Evolutionary conservation across 2,329 filamentous ascomycete genomes (phyloP), one percentile per base, ranked within the genome.

Genomic region (Diaporthe vaccinii): DNA sequence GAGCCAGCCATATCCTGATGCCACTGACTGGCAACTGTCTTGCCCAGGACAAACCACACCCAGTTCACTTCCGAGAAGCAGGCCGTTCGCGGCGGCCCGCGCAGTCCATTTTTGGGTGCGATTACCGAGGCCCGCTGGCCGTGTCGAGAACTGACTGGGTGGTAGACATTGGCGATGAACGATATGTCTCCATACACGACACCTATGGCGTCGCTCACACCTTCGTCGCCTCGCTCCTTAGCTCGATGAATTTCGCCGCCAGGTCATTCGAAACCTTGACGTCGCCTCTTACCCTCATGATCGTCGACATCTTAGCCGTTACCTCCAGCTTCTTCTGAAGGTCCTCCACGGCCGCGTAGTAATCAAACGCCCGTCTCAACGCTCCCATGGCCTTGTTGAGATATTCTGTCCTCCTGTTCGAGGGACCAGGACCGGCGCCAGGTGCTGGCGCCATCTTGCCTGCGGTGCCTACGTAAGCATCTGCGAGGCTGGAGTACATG

Each of bases 381-480:
- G 91, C 90, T 51, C 88, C 87, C 72, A 91, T 81, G 0, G 91
- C 92, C 72, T 87, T 86, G 10, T 87, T 89, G 79, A 94, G 82
- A 78, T 89, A 87, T 80, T 92, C 90, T 51, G 87, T 87, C 72
- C 88, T 85, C 78, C 86, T 86, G 10, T 83, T 83, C 7, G 86
- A 86, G 80, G 82, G 83, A 8, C 83, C 78, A 17, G 83, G 36
- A 22, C 41, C 68, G 15, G 51, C 12, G 36, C 62, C 58, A 8
- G 58, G 61, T 14, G 58, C 46, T 17, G 44, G 39, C 25, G 58
- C 80, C 78, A 82, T 84, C 79, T 86, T 80, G 49, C 94, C 93
- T 0, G 94, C 95, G 76, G 94, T 84, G 0, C 95, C 95, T 86
- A 98, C 93, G 79, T 93, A 91, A 0, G 94, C 93, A 81, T 98